Evolutionary conservation across 2,329 filamentous ascomycete species (phyloP).

Genomic region (Botrytis paeoniae): DNA sequence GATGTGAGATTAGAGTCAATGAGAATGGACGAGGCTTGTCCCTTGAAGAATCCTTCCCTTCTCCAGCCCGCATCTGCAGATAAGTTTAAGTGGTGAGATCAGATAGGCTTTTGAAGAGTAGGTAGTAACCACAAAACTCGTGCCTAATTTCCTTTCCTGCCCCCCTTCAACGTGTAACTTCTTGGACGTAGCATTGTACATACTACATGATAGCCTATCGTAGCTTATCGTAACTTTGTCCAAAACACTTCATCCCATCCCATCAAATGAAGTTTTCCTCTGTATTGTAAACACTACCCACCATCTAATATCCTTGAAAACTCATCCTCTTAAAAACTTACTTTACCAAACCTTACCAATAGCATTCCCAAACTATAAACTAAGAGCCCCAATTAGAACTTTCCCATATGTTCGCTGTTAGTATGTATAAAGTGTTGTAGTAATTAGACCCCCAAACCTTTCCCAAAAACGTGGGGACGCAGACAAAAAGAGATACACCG

Average conservation of each 20-base stretch:
- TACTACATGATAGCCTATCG: neutral
- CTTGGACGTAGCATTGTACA: neutral
- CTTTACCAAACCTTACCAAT: neutral
- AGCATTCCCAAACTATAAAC: neutral
- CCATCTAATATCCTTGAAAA: neutral
- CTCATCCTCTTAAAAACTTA: neutral
- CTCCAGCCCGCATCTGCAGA: slow-evolving; percentile 8
- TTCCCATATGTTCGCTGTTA: neutral
- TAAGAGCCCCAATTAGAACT: neutral
- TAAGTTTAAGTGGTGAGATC: neutral
- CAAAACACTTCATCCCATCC: neutral
- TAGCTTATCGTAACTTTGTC: neutral
- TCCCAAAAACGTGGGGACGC: neutral
- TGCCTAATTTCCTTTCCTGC: neutral
- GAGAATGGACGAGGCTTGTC: neutral
- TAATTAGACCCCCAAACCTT: neutral
- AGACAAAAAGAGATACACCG: neutral
- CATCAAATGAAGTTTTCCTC: neutral
- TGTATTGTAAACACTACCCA: neutral
- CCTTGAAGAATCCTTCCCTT: neutral
- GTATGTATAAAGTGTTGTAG: neutral
- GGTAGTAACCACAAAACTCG: neutral
- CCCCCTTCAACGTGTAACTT: neutral
- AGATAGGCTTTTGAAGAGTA: neutral
- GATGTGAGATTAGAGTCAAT: neutral